phyloP scores from a whole-genome alignment of 1,139 yeast species.

The Lodderomyces jiufengensis region DNA sequence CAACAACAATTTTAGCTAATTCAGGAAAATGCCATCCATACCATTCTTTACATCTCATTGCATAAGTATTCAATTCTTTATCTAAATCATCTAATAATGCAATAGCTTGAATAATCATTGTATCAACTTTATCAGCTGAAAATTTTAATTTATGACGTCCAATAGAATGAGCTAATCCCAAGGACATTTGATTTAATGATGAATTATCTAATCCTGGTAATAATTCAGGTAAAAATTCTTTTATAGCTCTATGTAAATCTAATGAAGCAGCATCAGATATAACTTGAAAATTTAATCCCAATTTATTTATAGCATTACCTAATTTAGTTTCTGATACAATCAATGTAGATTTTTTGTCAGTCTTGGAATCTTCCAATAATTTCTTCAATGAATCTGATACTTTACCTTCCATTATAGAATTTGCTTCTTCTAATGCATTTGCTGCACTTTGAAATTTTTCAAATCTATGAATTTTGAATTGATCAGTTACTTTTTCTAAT shows the following conservation, averaged over 20 bases:
- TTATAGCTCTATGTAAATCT: constrained; percentile 92
- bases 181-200: constrained; percentile 88
- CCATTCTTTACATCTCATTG: constrained; percentile 99
- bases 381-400: constrained; percentile 81
- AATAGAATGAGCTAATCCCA: constrained; percentile 95
- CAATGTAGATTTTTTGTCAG: constrained; percentile 85
- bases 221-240: constrained; percentile 89
- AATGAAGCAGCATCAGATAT: constrained; percentile 93
- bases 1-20: constrained; percentile 91
- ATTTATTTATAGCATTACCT: constrained; percentile 93
- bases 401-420: constrained; percentile 87
- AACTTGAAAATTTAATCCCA: constrained; percentile 83
- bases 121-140: constrained; percentile 96
- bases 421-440: constrained; percentile 93
- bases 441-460: constrained; percentile 94
- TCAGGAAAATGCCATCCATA: constrained; percentile 99
- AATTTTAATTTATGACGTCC: constrained; percentile 98
- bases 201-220: constrained; percentile 88
- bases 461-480: constrained; percentile 90
- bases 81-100: constrained; percentile 95
- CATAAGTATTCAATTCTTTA: constrained; percentile 94
- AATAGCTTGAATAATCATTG: constrained; percentile 98
- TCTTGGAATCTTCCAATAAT: constrained; percentile 74
- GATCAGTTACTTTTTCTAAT: constrained; percentile 74
- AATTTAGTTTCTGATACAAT: constrained; percentile 93